Evolutionary conservation across 352 stramenopile genomes (phyloP).

Genomic region (Phytophthora pseudosyringae): DNA sequence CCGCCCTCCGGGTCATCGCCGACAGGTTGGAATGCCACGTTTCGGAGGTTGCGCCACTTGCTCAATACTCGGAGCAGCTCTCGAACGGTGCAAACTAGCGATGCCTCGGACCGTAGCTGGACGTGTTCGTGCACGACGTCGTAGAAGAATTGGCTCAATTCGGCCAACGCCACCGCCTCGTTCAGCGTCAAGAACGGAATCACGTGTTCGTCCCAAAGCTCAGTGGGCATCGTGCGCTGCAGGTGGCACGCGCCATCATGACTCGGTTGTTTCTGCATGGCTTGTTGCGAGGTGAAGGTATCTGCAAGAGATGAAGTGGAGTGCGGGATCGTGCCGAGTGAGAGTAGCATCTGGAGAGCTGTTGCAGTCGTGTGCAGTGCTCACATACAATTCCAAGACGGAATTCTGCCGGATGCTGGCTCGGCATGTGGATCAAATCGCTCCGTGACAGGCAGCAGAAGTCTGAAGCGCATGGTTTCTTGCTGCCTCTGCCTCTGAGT

Average conservation of each 20-base stretch:
- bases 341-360: slow-evolving; percentile 14
- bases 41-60: slow-evolving; percentile 63
- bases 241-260: slow-evolving; percentile 23
- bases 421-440: slow-evolving; percentile 21
- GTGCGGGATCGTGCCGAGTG: slow-evolving; percentile 1
- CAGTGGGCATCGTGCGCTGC: slow-evolving; percentile 41
- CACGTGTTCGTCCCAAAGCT: slow-evolving; percentile 67
- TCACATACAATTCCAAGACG: slow-evolving; percentile 2
- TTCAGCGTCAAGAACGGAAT: slow-evolving; percentile 58
- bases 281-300: slow-evolving; percentile 4
- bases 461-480: background rate
- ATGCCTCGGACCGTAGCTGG: slow-evolving; percentile 46
- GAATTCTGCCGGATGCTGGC: slow-evolving; percentile 2
- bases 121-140: slow-evolving; percentile 56
- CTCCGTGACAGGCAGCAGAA: background rate
- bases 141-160: slow-evolving; percentile 62
- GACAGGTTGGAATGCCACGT: slow-evolving; percentile 68
- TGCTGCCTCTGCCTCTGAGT: slow-evolving; percentile 5
- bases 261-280: slow-evolving; percentile 18
- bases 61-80: slow-evolving; percentile 44
- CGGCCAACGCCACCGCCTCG: slow-evolving; percentile 61
- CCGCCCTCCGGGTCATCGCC: slow-evolving; percentile 10
- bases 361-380: too few relatives aligned
- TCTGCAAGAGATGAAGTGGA: slow-evolving; percentile 25
- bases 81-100: slow-evolving; percentile 41